Percentiles rank a stretch among this genome's conserved stretches.
These are phyloP conservation scores for Exophiala sp. DNA, from an alignment of 2,329 filamentous ascomycete genomes.

Conservation along the genomic window DNA sequence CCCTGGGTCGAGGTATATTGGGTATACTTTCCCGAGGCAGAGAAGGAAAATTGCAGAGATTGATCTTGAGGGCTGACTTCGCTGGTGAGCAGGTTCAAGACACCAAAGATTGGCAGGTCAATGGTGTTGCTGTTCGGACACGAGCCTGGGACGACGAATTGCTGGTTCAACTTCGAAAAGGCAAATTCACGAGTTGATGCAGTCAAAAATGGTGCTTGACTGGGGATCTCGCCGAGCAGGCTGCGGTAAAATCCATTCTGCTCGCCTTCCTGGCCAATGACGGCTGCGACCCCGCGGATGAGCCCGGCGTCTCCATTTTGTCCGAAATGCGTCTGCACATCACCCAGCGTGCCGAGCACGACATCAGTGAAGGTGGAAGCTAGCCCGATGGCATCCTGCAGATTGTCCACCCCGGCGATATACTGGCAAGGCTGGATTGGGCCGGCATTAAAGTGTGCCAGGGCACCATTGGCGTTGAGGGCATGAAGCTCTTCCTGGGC, in stretches of 20 bases:
- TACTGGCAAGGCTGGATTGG: constrained; percentile 54
- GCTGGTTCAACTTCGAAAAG: constrained; percentile 56
- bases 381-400: constrained; percentile 54
- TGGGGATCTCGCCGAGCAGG: constrained; percentile 53
- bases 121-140: constrained; percentile 50
- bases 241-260: constrained; percentile 65
- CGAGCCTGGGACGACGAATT: constrained; percentile 54
- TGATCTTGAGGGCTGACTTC: constrained; percentile 32
- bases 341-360: constrained; percentile 63
- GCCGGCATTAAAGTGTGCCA: constrained; percentile 45
- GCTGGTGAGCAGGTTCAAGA: constrained; percentile 36
- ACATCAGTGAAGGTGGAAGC: constrained; percentile 62
- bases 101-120: constrained; percentile 41
- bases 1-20: constrained; percentile 24
- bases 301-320: constrained; percentile 50
- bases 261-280: constrained; percentile 68
- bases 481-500: constrained; percentile 65
- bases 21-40: constrained; percentile 27
- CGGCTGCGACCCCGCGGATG: constrained; percentile 53
- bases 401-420: constrained; percentile 47
- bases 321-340: constrained; percentile 54
- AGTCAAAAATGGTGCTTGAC: constrained; percentile 63
- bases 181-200: constrained; percentile 56
- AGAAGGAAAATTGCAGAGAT: constrained; percentile 47
- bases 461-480: constrained; percentile 53